A percentile compares a stretch with the other conserved stretches of the same genome.
Evolutionary conservation across 1,284 basidiomycete species (phyloP).

Genomic region (Boletellus deceptivus): DNA sequence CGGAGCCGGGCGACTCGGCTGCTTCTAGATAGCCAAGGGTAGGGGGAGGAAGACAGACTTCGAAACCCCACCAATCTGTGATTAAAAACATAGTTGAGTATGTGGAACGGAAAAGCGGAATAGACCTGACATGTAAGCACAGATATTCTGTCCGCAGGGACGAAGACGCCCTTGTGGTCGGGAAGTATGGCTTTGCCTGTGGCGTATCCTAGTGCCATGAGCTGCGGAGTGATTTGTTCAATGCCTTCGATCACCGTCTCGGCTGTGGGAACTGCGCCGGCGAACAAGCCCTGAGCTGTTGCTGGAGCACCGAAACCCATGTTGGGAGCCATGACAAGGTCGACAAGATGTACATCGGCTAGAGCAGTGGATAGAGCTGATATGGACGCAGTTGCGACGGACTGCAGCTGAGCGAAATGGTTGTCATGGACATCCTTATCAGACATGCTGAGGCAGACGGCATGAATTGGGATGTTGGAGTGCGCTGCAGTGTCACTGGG

Average conservation of each 20-base stretch:
- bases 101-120: constrained; percentile 1
- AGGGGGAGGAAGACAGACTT: constrained; percentile 67
- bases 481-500: constrained; percentile 13
- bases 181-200: constrained; percentile 65
- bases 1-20: constrained; percentile 58
- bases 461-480: constrained; percentile 57
- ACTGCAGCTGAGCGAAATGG: constrained; percentile 49
- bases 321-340: constrained; percentile 52
- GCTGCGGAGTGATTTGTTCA: constrained; percentile 66
- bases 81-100: constrained; percentile 6
- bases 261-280: constrained; percentile 71
- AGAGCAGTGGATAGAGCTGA: constrained; percentile 50
- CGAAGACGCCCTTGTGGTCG: constrained; percentile 66
- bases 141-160: constrained; percentile 73
- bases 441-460: constrained; percentile 62
- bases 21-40: constrained; percentile 60
- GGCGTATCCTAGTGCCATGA: constrained; percentile 75
- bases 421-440: constrained; percentile 59
- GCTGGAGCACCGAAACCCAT: constrained; percentile 61
- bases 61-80: constrained; percentile 82
- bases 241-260: constrained; percentile 67
- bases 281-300: constrained; percentile 56
- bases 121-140: constrained; percentile 66
- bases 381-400: constrained; percentile 48
- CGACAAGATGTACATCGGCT: constrained; percentile 56